Percentiles rank a stretch among this genome's conserved stretches.
phyloP scores from a whole-genome alignment of 805 yeast genomes.

The Myxozyma melibiosi region DNA sequence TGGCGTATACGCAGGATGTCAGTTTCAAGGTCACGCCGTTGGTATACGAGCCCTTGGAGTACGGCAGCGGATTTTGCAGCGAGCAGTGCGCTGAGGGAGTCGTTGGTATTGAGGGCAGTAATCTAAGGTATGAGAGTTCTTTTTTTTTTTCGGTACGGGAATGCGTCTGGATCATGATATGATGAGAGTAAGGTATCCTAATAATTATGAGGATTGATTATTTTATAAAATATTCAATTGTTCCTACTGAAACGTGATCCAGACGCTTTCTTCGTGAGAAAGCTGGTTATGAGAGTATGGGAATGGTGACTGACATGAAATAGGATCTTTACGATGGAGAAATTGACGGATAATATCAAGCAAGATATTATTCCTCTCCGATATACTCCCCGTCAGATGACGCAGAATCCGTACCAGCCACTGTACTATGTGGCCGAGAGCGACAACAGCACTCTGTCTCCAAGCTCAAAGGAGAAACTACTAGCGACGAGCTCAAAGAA shows the following conservation, averaged over 20 bases:
- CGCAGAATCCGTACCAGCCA: constrained; percentile 32
- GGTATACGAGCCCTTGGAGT: constrained; percentile 44
- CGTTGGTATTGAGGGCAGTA: constrained; percentile 59
- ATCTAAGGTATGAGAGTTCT: constrained; percentile 43
- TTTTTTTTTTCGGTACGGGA: constrained; percentile 27
- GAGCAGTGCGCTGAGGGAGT: constrained; percentile 66
- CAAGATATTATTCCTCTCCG: constrained; percentile 49
- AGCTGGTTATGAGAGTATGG: neutral
- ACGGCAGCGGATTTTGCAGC: constrained; percentile 59
- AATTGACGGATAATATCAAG: constrained; percentile 36
- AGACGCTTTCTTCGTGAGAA: neutral
- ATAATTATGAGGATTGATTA: constrained; percentile 17
- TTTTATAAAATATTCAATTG: constrained; percentile 23
- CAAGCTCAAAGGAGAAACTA: constrained; percentile 21
- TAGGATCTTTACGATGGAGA: constrained; percentile 35
- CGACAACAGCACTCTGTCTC: constrained; percentile 44
- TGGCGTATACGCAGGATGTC: constrained; percentile 48
- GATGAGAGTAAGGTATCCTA: constrained; percentile 31
- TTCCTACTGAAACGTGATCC: constrained; percentile 27
- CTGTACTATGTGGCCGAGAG: constrained; percentile 50
- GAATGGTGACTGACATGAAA: neutral
- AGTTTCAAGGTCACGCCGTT: constrained; percentile 53
- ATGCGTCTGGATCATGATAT: constrained; percentile 37
- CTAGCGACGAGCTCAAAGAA: constrained; percentile 5
- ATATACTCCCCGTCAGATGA: constrained; percentile 55